These are phyloP conservation scores for Ramalina intermedia DNA, from an alignment of 495 filamentous ascomycete genomes.

Conservation along the genomic window DNA sequence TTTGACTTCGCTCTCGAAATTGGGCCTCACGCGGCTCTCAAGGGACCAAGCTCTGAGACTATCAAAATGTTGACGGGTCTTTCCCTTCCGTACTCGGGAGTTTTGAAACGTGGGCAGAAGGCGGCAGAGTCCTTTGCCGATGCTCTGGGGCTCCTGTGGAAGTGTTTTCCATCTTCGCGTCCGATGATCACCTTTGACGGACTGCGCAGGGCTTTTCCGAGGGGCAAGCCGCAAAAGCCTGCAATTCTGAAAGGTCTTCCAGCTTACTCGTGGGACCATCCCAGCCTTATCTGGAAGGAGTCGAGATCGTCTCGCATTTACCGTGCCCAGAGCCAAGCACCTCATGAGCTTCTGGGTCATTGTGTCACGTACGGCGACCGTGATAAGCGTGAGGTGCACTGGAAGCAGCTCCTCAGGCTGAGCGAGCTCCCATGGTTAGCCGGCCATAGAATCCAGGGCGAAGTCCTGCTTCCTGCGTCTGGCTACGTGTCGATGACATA, in stretches of 20 bases:
- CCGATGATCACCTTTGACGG: too few relatives aligned
- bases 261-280: conserved; percentile 35
- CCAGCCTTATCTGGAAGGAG: conserved; percentile 28
- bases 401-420: conserved; percentile 12
- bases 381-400: conserved; percentile 5
- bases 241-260: conserved; percentile 30
- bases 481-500: conserved; percentile 15
- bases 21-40: conserved; percentile 41
- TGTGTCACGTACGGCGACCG: too few relatives aligned
- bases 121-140: conserved; percentile 13
- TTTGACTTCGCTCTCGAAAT: conserved; percentile 37
- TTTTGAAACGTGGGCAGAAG: conserved; percentile 12
- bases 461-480: conserved; percentile 16
- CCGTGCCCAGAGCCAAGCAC: conserved; percentile 4
- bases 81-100: not conserved
- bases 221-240: too few relatives aligned
- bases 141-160: not conserved
- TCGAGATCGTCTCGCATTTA: conserved; percentile 22
- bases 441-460: conserved; percentile 14
- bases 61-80: not conserved
- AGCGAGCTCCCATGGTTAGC: conserved; percentile 13
- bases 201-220: too few relatives aligned
- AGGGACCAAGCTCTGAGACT: conserved; percentile 9
- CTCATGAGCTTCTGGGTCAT: conserved; percentile 25
- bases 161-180: too few relatives aligned